These are phyloP conservation scores for Lactarius trivialis DNA, from an alignment of 768 basidiomycete genomes.

Conservation along the genomic window DNA sequence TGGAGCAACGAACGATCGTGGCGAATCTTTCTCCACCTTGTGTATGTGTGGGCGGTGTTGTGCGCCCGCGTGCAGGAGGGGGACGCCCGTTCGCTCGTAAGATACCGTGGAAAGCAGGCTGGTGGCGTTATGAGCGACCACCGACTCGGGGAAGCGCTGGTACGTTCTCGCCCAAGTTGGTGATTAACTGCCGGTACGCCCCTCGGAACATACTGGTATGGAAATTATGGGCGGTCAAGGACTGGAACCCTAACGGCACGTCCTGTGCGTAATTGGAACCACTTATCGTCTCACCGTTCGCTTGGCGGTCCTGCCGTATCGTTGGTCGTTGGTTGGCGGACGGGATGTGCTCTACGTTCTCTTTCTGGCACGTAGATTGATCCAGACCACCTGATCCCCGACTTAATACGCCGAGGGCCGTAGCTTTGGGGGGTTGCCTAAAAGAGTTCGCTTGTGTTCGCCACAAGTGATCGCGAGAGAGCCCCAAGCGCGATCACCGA, in stretches of 20 bases:
- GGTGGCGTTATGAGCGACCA: slow-evolving; percentile 3
- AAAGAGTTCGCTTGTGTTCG: background rate
- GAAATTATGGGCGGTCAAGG: slow-evolving; percentile 10
- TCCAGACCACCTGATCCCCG: slow-evolving; percentile 5
- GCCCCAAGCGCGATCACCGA: background rate
- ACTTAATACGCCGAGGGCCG: slow-evolving; percentile 1
- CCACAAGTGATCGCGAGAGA: background rate
- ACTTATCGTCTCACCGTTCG: background rate
- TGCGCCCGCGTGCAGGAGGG: background rate
- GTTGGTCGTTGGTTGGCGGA: background rate
- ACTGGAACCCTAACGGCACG: background rate
- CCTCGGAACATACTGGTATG: slow-evolving; percentile 2
- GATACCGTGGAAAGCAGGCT: background rate
- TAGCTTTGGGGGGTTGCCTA: background rate
- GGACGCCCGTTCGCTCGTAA: background rate
- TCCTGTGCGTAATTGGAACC: slow-evolving; percentile 11
- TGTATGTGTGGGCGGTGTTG: background rate
- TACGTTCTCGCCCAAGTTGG: slow-evolving; percentile 18
- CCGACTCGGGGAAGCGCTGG: background rate
- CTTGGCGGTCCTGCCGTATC: background rate
- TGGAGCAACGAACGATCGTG: slow-evolving; percentile 9
- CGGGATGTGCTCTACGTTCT: background rate
- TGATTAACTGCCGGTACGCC: background rate
- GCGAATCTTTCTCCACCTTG: background rate
- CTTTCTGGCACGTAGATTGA: background rate